phyloP scores from a whole-genome alignment of 352 stramenopile species.

The Phytophthora kernoviae region DNA sequence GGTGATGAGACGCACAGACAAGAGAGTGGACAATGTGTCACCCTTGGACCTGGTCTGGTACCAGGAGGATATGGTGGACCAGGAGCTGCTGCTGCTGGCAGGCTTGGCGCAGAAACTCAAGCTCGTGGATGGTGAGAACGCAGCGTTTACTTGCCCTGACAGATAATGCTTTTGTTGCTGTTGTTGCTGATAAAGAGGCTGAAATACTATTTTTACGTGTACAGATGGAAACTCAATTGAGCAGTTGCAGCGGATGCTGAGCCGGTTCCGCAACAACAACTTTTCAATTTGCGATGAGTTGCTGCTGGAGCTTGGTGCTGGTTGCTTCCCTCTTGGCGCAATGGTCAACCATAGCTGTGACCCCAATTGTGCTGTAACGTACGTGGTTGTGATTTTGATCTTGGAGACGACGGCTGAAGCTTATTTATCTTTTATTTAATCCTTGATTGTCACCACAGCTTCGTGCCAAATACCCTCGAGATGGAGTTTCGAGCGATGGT shows the following conservation, averaged over 20 bases:
- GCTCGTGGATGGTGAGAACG: slow-evolving; percentile 42
- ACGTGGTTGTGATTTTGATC: slow-evolving; percentile 11
- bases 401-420: not conserved
- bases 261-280: slow-evolving; percentile 81
- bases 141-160: slow-evolving; percentile 1
- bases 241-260: slow-evolving; percentile 67
- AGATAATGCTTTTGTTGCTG: not conserved
- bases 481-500: slow-evolving; percentile 64
- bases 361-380: slow-evolving; percentile 74
- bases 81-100: slow-evolving; percentile 57
- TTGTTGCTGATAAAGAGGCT: not conserved
- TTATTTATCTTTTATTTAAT: not conserved
- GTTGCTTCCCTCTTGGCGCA: slow-evolving; percentile 65
- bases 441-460: slow-evolving; percentile 23
- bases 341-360: slow-evolving; percentile 85
- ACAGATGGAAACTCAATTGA: slow-evolving; percentile 27
- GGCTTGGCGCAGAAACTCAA: slow-evolving; percentile 55
- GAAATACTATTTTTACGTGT: slow-evolving; percentile 1
- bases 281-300: slow-evolving; percentile 77
- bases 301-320: slow-evolving; percentile 54
- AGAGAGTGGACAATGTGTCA: slow-evolving; percentile 5
- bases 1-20: slow-evolving; percentile 37
- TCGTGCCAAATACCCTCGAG: slow-evolving; percentile 43
- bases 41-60: slow-evolving; percentile 59
- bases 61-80: slow-evolving; percentile 49